Base-by-base conservation (phyloP, 441 rosid species). In the Euphorbia schlechtendalii region DNA sequence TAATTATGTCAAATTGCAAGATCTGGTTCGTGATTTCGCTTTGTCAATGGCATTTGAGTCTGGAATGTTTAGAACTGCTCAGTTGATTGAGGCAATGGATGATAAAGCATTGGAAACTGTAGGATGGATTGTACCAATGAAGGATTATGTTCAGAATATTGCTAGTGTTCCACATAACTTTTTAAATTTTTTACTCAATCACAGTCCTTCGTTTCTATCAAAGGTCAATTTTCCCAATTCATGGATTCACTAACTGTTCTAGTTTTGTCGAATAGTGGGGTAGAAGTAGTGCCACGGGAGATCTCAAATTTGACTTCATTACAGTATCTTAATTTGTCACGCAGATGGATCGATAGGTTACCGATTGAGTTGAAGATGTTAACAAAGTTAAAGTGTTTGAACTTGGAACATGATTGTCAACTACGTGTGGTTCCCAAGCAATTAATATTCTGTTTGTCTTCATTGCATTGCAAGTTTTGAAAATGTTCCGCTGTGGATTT, bases 311-410 rank as follows among this genome's bases (percentile, higher is more conserved):
- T 41, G 46, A 15, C 46, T 41, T 41, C 15, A 68, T n/a, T n/a
- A n/a, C n/a, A n/a, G n/a, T n/a, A n/a, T n/a, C n/a, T n/a, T n/a
- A n/a, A n/a, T n/a, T n/a, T 72, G 7, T 51, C 64, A 5, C 0
- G 1, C 0, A 59, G 58, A 8, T 3, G 3, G 24, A 32, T 65
- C 14, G 32, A 1, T 8, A 1, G 2, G 8, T 24, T 81, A 18
- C 78, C 81, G 0, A 18, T 0, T 54, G 67, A 66, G 57, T 25
- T 82, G 0, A 64, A 38, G 40, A 8, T 11, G 24, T 53, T 82
- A 64, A 38, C 27, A 18, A 71, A 51, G 9, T 58, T 77, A 11
- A 74, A 36, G 56, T 65, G 72, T 49, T 32, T 77, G 54, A 43
- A 66, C 64, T 34, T 75, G n/a, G n/a, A n/a, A n/a, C n/a, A n/a